These are phyloP conservation scores for Ustulina deusta DNA, from an alignment of 2,329 filamentous ascomycete genomes.

Conservation along the genomic window DNA sequence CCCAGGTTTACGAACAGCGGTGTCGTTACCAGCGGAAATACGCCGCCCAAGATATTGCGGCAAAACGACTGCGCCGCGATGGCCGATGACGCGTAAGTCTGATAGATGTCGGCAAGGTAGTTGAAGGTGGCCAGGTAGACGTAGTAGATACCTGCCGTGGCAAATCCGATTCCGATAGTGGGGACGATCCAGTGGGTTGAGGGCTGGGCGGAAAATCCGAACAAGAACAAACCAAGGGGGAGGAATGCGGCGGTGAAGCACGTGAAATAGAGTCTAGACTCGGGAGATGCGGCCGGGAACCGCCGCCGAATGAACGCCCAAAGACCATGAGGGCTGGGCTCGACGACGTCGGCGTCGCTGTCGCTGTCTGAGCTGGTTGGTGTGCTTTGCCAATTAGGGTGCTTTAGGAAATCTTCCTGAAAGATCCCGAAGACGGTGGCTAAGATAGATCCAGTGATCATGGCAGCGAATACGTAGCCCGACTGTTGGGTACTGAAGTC, in stretches of 20 bases:
- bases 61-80: constrained; percentile 89
- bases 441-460: constrained; percentile 74
- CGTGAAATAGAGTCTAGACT: constrained; percentile 84
- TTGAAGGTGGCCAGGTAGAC: constrained; percentile 93
- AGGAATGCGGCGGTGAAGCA: constrained; percentile 81
- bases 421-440: constrained; percentile 77
- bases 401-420: constrained; percentile 75
- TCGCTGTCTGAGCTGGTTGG: constrained; percentile 49
- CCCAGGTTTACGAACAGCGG: constrained; percentile 80
- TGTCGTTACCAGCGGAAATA: constrained; percentile 81
- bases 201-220: constrained; percentile 75
- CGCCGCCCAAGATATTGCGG: constrained; percentile 83
- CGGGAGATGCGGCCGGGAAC: constrained; percentile 70
- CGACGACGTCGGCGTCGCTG: constrained; percentile 38
- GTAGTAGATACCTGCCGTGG: constrained; percentile 87
- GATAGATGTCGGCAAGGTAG: constrained; percentile 90
- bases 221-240: constrained; percentile 84
- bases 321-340: constrained; percentile 49
- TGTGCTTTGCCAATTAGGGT: constrained; percentile 54
- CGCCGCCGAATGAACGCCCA: constrained; percentile 61
- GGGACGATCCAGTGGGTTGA: constrained; percentile 79
- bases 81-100: constrained; percentile 85
- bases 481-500: constrained; percentile 74
- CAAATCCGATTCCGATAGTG: constrained; percentile 74
- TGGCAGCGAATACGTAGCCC: constrained; percentile 79